phyloP scores from a whole-genome alignment of 2,329 filamentous ascomycete species.

The Colletotrichum salicis region DNA sequence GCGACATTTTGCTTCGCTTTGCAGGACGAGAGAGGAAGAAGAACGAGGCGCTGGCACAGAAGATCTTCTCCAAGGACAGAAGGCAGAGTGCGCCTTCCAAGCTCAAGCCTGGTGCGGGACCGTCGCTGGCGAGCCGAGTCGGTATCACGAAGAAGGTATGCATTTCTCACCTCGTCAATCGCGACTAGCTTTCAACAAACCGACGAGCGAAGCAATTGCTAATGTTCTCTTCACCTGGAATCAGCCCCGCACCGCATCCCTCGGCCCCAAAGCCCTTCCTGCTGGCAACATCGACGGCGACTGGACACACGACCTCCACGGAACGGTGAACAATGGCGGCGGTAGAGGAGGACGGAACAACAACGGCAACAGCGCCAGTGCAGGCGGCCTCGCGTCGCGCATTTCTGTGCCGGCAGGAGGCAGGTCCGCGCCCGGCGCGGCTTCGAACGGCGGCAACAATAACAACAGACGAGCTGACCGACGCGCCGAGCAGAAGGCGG shows the following conservation, averaged over 20 bases:
- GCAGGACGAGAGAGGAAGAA: conserved; percentile 75
- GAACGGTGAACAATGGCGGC: conserved; percentile 49
- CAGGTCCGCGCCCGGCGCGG: conserved; percentile 39
- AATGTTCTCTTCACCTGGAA: conserved; percentile 22
- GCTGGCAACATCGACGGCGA: conserved; percentile 71
- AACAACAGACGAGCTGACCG: conserved; percentile 38
- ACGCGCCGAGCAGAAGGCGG: conserved; percentile 47
- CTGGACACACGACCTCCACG: conserved; percentile 78
- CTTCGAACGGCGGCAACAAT: neutral
- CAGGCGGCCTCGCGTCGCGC: conserved; percentile 56
- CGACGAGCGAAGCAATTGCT: conserved; percentile 33
- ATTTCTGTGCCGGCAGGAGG: conserved; percentile 55
- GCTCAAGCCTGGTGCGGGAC: conserved; percentile 56
- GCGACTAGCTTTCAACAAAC: neutral
- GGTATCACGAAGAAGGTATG: conserved; percentile 81
- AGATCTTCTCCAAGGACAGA: conserved; percentile 74
- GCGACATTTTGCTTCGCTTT: neutral
- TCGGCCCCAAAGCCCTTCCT: conserved; percentile 49
- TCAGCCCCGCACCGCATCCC: conserved; percentile 43
- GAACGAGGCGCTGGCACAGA: conserved; percentile 76
- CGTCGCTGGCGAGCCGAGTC: conserved; percentile 76
- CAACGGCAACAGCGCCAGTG: conserved; percentile 40
- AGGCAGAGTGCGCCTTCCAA: conserved; percentile 65
- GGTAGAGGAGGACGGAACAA: conserved; percentile 35
- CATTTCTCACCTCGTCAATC: neutral